A percentile compares a stretch with the other conserved stretches of the same genome.
Evolutionary conservation across 768 basidiomycete genomes (phyloP).

Genomic region (Lactarius psammicola): DNA sequence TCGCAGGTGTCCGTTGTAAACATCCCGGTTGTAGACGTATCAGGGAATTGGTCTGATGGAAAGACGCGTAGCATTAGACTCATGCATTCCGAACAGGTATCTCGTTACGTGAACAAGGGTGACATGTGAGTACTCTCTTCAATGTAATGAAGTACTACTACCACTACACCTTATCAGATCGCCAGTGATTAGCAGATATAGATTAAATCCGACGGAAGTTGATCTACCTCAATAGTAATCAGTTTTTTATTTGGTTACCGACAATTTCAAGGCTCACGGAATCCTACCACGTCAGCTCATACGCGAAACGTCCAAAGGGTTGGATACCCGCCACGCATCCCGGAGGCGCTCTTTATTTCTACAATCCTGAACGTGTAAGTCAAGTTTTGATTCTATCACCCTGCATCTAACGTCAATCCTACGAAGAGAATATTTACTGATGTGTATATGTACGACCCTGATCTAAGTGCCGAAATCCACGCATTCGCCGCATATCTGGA

Average conservation of each 20-base stretch:
- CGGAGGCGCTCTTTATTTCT: conserved; percentile 21
- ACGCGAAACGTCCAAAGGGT: not conserved
- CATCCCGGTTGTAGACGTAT: not conserved
- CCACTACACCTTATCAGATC: not conserved
- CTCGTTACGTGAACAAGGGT: conserved; percentile 15
- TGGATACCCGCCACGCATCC: conserved; percentile 12
- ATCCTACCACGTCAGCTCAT: not conserved
- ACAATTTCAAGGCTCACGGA: not conserved
- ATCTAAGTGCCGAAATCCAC: conserved; percentile 1
- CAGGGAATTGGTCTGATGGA: not conserved
- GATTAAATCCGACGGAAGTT: not conserved
- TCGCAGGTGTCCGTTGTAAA: not conserved
- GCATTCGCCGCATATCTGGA: not conserved
- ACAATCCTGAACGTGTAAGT: conserved; percentile 7
- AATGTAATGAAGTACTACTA: too few species aligned
- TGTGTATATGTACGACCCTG: conserved; percentile 20
- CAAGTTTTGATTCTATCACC: not conserved
- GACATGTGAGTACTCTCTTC: conserved; percentile 12
- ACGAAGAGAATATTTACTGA: conserved; percentile 18
- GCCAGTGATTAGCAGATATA: not conserved
- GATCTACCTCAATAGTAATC: conserved; percentile 6
- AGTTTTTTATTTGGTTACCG: not conserved
- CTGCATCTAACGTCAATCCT: not conserved
- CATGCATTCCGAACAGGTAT: conserved; percentile 19
- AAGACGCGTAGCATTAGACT: not conserved